phyloP scores from a whole-genome alignment of 139 green algal genomes.

The Picochlorum sp. region DNA sequence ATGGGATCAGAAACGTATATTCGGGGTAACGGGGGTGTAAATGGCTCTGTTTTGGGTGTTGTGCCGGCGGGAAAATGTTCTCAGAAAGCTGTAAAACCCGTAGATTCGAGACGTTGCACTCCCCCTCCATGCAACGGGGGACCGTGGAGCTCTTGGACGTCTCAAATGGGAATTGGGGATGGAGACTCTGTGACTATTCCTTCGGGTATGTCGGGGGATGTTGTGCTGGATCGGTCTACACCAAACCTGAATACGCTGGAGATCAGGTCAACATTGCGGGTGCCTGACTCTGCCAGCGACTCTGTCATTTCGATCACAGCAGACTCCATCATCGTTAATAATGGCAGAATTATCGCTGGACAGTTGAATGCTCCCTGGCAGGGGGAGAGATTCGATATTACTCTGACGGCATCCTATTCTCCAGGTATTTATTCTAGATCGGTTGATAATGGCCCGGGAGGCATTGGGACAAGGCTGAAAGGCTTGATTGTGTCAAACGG shows the following conservation, averaged over 20 bases:
- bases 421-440: not conserved
- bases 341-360: not conserved
- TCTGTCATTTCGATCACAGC: not conserved
- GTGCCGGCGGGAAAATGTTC: not conserved
- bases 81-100: not conserved
- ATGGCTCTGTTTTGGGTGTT: not conserved
- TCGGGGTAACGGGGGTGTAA: not conserved
- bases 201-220: not conserved
- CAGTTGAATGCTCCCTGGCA: not conserved
- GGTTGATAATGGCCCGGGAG: not conserved
- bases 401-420: not conserved
- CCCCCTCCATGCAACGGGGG: not conserved
- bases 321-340: not conserved
- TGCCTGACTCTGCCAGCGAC: not conserved
- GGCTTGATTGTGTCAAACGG: not conserved
- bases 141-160: not conserved
- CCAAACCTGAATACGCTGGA: not conserved
- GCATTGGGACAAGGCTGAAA: not conserved
- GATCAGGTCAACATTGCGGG: not conserved
- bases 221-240: not conserved
- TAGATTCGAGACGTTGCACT: not conserved
- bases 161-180: not conserved
- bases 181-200: not conserved
- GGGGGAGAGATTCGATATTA: not conserved
- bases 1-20: not conserved